Percentiles rank a stretch among this genome's conserved stretches.
Evolutionary conservation across 495 filamentous ascomycete genomes (phyloP).

Genomic region (Annulohypoxylon maeteangense): DNA sequence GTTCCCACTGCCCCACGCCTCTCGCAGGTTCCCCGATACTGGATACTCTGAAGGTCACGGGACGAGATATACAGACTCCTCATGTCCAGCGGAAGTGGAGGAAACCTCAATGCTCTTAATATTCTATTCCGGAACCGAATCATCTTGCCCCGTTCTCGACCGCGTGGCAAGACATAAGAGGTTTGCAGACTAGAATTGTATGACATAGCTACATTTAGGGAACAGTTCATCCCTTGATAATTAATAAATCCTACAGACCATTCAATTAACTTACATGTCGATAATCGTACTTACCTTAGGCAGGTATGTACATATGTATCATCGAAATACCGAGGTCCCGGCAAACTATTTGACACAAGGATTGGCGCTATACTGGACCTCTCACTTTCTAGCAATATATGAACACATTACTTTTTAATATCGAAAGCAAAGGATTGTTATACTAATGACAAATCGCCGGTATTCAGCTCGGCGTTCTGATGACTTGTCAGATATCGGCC

Average conservation of each 20-base stretch:
- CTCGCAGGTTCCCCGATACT: constrained; percentile 35
- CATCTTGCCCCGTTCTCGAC: constrained; percentile 25
- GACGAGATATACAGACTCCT: constrained; percentile 20
- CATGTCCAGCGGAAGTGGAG: constrained; percentile 22
- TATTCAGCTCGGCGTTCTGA: not conserved
- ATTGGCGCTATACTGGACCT: constrained; percentile 2
- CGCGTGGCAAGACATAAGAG: constrained; percentile 41
- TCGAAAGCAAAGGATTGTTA: not conserved
- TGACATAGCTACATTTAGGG: not conserved
- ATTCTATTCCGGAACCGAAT: constrained; percentile 9
- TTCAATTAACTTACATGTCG: not conserved
- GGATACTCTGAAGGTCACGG: constrained; percentile 39
- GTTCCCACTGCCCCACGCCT: constrained; percentile 35
- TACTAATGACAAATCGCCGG: constrained; percentile 13
- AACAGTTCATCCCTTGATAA: constrained; percentile 16
- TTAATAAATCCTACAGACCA: constrained; percentile 7
- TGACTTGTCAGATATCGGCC: constrained; percentile 14
- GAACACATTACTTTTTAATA: not conserved
- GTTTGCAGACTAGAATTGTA: constrained; percentile 4
- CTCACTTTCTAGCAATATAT: constrained; percentile 5
- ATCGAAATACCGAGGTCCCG: not conserved
- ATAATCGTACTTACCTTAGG: too few species aligned
- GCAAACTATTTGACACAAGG: not conserved
- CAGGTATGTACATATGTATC: too few species aligned
- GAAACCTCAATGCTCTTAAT: constrained; percentile 3